Base-by-base conservation (phyloP, 2,329 filamentous ascomycete genomes). In the Beauveria sp. region DNA sequence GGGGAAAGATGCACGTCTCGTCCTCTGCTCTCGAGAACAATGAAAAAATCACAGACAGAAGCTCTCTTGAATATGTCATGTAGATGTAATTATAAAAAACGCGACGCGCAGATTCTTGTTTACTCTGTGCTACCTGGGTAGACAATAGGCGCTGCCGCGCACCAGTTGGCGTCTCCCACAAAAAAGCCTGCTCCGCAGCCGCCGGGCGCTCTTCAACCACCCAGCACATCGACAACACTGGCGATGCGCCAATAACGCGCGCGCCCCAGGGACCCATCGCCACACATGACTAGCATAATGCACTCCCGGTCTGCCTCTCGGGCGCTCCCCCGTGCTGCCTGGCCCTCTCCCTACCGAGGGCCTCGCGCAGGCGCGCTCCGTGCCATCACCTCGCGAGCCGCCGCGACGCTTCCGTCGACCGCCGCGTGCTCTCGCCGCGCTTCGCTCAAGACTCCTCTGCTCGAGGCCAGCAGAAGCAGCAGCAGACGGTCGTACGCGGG, bases 401-500 rank as follows among this genome's bases (percentile, higher is more conserved):
- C 22, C 8, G 22, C 50, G 4, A 14, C 48, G n/a, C 30, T 34
- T n/a, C 46, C 47, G 16, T 34, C n/a, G 14, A 30, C 24, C 9
- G 5, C 18, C 8, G 30, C 22, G 5, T 28, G 40, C 30, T 18
- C 28, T 9, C 52, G 59, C 9, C 26, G 6, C 26, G 14, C 10
- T 22, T 5, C 8, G 26, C 10, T n/a, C 5, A 40, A n/a, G 14
- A 16, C 8, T 16, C 9, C 37, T 18, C n/a, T 37, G 14, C n/a
- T 46, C 34, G 47, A 48, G 18, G 16, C 47, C 26, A 20, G 47
- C 24, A 51, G 47, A 12, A 51, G 14, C 1, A 58, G 66, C 8
- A 58, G 65, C 30, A 57, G 62, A 14, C 63, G 70, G 6, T 61
- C 62, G 48, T 64, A 67, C 6, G 67, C 69, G 3, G 68, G 70